These are phyloP conservation scores for Backusella liffmaniae DNA, from an alignment of 192 early-diverging fungal genomes.

Conservation along the genomic window DNA sequence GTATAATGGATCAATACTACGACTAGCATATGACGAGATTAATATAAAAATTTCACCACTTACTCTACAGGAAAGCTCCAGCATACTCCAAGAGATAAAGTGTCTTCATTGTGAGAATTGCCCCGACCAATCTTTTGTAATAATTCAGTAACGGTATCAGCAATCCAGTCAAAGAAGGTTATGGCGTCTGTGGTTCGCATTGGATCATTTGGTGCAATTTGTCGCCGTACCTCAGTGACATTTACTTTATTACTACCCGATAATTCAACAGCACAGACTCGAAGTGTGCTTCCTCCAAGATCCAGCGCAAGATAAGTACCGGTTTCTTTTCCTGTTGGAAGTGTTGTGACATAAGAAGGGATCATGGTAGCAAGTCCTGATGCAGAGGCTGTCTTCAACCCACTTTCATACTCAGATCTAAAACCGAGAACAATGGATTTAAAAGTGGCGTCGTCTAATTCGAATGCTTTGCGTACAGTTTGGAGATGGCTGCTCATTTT, in stretches of 20 bases:
- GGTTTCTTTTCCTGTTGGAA: slow-evolving; percentile 80
- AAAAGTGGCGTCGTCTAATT: slow-evolving; percentile 11
- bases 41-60: slow-evolving; percentile 16
- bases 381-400: slow-evolving; percentile 30
- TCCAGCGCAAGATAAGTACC: slow-evolving; percentile 91
- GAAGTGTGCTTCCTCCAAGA: slow-evolving; percentile 92
- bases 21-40: background rate
- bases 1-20: slow-evolving; percentile 8
- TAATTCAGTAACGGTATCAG: slow-evolving; percentile 45
- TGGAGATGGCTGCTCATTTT: background rate
- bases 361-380: slow-evolving; percentile 71
- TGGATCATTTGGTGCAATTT: slow-evolving; percentile 61
- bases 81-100: slow-evolving; percentile 64
- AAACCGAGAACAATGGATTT: slow-evolving; percentile 25
- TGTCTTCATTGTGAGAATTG: background rate
- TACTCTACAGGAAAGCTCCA: slow-evolving; percentile 84
- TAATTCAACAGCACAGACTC: slow-evolving; percentile 79
- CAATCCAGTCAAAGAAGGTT: slow-evolving; percentile 81
- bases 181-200: slow-evolving; percentile 71
- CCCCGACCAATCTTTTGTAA: slow-evolving; percentile 9
- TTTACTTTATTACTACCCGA: slow-evolving; percentile 67
- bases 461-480: slow-evolving; percentile 24
- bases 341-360: slow-evolving; percentile 79
- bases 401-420: slow-evolving; percentile 20
- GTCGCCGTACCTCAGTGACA: slow-evolving; percentile 69